Percentiles rank a stretch among this genome's conserved stretches.
phyloP scores from a whole-genome alignment of 495 filamentous ascomycete species.

The Aspergillus bertholletiae region DNA sequence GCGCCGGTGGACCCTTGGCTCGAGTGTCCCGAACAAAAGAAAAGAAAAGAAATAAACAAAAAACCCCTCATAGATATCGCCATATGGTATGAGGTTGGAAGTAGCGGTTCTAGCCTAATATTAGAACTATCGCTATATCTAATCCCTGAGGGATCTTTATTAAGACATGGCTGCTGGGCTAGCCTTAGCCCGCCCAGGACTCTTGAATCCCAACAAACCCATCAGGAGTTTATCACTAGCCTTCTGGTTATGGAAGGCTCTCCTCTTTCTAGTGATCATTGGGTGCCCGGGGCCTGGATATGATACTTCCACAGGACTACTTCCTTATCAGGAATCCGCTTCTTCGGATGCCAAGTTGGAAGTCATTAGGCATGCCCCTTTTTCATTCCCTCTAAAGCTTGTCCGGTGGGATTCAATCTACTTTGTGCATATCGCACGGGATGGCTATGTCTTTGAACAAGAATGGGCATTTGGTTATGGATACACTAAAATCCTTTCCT shows the following conservation, averaged over 20 bases:
- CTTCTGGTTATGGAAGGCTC: constrained; percentile 64
- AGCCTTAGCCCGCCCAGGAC: constrained; percentile 9
- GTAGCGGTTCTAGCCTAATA: too few relatives aligned
- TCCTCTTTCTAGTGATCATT: constrained; percentile 63
- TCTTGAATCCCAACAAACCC: constrained; percentile 32
- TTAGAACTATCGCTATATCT: too few relatives aligned
- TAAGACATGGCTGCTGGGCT: constrained; percentile 6
- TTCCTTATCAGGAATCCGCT: constrained; percentile 31
- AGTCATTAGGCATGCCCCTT: constrained; percentile 9
- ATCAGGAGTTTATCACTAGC: constrained; percentile 33
- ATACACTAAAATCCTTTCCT: constrained; percentile 50
- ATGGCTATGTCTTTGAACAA: constrained; percentile 85
- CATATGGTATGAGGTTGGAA: not conserved
- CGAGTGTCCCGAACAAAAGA: too few relatives aligned
- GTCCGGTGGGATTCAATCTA: constrained; percentile 93
- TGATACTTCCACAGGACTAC: constrained; percentile 77
- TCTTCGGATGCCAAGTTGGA: constrained; percentile 7
- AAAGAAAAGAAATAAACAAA: not conserved
- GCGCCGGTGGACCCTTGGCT: not conserved
- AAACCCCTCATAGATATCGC: not conserved
- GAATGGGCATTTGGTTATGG: constrained; percentile 91
- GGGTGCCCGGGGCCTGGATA: constrained; percentile 72
- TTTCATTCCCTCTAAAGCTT: constrained; percentile 46
- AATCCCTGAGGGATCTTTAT: too few relatives aligned
- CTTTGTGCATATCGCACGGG: constrained; percentile 62